Base-by-base conservation (phyloP, 1,284 basidiomycete genomes). In the Irpex lacteus region DNA sequence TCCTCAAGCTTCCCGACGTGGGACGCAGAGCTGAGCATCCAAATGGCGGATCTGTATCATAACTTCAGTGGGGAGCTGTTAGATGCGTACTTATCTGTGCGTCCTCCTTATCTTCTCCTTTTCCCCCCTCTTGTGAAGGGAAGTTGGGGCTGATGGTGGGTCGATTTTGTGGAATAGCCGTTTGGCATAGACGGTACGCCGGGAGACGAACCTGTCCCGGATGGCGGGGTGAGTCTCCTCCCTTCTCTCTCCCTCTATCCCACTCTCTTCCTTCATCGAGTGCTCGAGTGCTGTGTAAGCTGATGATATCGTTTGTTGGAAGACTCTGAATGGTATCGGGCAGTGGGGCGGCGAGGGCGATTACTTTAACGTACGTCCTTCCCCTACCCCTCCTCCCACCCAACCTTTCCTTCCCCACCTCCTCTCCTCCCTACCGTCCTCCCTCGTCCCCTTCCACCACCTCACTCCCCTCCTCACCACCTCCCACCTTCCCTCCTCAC, bases 181-280 rank as follows among this genome's bases (percentile, higher is more conserved):
- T 65, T 60, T 11, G 77, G 76, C 6, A 71, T 77, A 37, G 73
- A 72, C 21, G 76, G 76, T 36, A 69, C 70, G 1, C 74, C 73
- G 1, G 75, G 76, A 5, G 71, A 75, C 65, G 79, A 81, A 65
- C 79, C 79, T 38, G 78, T 80, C 0, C 75, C 78, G 0, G 79
- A 80, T 64, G 67, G 70, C 15, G 75, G 73, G 5, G 72, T 74
- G 60, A 13, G 72, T 68, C 11, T 26, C 26, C 26, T 26, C 26
- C 4, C 58, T 62, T 13, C 26, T 21, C 54, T 32, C 6, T 26
- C 32, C 52, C 37, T 11, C 52, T 5, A 40, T n/a, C 3, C 7
- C 11, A 53, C 21, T 7, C 13, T 26, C 26, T 26, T n/a, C n/a
- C 26, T 26, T 26, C 2, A 26, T 26, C 26, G 26, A 26, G 26